Base-by-base conservation (phyloP, 2,329 filamentous ascomycete genomes). In the Paecilomyces niveus region DNA sequence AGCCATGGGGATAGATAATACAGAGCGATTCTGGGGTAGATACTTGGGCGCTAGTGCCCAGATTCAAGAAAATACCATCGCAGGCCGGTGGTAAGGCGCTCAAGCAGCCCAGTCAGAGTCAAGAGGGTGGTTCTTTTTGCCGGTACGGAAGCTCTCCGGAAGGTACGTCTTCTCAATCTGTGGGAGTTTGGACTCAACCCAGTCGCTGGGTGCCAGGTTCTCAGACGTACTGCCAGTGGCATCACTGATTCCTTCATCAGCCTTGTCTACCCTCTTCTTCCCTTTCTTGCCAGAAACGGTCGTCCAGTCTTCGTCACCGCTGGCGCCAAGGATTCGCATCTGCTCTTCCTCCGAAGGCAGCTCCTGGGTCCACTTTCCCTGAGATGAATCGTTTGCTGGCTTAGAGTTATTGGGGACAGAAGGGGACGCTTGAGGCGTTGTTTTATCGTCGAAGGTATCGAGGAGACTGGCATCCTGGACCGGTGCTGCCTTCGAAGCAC, bases 341-440 rank as follows among this genome's bases (percentile, higher is more conserved):
- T 87, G 83, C 68, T 86, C 83, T 62, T 86, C 83, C 69, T 86
- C 84, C 3, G 82, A 82, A 15, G 81, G 81, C 45, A 84, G 72
- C 57, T 77, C 76, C 54, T 75, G 72, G 50, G 76, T 73, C 76
- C 77, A 81, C 59, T 74, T 76, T 60, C 69, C 72, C 60, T 58
- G 68, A 63, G 62, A 67, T 60, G 58, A 59, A 57, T 64, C 62
- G 31, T 60, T 49, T 22, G 18, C 59, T 31, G 56, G 61, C 64
- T 60, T 62, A 33, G n/a, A 61, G 50, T 53, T 64, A 29, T 57
- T 56, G 54, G 29, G 58, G 39, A 45, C 29, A 22, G 55, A 31
- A 7, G 55, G 54, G n/a, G 56, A 13, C 9, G 60, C 35, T 3
- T 62, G 49, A 22, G 64, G 50, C n/a, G n/a, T n/a, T 13, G 58